Percentiles rank a stretch among this genome's conserved stretches.
phyloP scores from a whole-genome alignment of 768 basidiomycete genomes.

The Punctularia strigosozonata region DNA sequence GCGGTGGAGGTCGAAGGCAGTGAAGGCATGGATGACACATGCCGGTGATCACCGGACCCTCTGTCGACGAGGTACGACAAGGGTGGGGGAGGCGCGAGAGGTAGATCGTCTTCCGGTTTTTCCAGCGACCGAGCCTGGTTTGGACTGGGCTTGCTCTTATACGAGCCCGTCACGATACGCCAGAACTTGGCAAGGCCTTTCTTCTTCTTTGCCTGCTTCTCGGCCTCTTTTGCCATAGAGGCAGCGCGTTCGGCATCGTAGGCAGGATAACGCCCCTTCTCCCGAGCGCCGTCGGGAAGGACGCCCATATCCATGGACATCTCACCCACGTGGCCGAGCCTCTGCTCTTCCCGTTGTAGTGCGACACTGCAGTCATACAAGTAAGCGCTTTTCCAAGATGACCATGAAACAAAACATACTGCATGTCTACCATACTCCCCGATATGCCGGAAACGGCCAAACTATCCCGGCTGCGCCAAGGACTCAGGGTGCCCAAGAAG shows the following conservation, averaged over 20 bases:
- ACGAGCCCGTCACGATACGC: constrained; percentile 51
- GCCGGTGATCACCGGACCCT: constrained; percentile 35
- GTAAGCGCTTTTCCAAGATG: constrained; percentile 5
- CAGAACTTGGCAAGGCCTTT: constrained; percentile 73
- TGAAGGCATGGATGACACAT: constrained; percentile 60
- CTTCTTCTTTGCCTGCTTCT: constrained; percentile 66
- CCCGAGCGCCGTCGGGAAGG: too few relatives aligned
- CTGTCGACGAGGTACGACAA: constrained; percentile 72
- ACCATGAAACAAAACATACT: constrained; percentile 38
- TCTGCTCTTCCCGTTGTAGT: constrained; percentile 53
- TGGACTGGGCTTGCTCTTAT: constrained; percentile 28
- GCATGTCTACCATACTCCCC: constrained; percentile 89
- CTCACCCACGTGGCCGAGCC: constrained; percentile 1
- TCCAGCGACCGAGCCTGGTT: constrained; percentile 28
- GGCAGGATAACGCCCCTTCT: too few relatives aligned
- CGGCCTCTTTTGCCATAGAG: constrained; percentile 14
- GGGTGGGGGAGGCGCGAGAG: constrained; percentile 84
- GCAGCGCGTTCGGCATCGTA: too few relatives aligned
- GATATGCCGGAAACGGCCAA: constrained; percentile 71
- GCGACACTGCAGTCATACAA: constrained; percentile 42
- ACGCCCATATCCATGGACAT: constrained; percentile 12
- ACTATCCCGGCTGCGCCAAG: constrained; percentile 74
- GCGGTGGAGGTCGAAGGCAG: constrained; percentile 48
- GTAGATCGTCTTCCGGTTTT: constrained; percentile 54
- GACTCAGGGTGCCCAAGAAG: constrained; percentile 63